A percentile compares a stretch with the other conserved stretches of the same genome.
phyloP scores from a whole-genome alignment of 2,329 filamentous ascomycete genomes.

The Pseudogymnoascus sp. region DNA sequence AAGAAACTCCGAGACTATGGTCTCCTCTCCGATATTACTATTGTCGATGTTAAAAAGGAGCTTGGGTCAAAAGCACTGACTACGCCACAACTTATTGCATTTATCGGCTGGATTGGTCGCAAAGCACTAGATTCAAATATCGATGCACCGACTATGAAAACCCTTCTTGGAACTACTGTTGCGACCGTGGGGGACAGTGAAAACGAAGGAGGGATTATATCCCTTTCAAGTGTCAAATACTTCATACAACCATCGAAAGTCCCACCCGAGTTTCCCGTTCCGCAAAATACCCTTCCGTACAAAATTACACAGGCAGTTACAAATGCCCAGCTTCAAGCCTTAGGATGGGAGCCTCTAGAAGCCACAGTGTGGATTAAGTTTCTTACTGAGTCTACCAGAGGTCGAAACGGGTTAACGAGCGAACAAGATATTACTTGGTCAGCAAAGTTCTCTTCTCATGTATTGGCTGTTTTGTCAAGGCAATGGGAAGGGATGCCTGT shows the following conservation, averaged over 20 bases:
- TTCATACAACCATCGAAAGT: constrained; percentile 74
- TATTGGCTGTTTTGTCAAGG: constrained; percentile 76
- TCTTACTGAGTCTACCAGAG: constrained; percentile 58
- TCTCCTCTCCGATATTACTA: constrained; percentile 77
- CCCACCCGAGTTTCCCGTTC: constrained; percentile 70
- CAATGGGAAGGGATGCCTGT: constrained; percentile 75
- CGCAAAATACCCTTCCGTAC: constrained; percentile 74
- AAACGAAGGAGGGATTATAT: constrained; percentile 61
- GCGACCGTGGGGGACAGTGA: constrained; percentile 54
- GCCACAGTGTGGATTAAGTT: constrained; percentile 79
- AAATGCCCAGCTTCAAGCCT: constrained; percentile 59
- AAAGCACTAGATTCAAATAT: constrained; percentile 66
- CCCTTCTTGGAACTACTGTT: constrained; percentile 72
- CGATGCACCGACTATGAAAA: constrained; percentile 56
- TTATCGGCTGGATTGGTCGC: constrained; percentile 73
- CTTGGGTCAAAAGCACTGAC: constrained; percentile 74
- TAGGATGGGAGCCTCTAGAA: constrained; percentile 81
- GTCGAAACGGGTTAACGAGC: constrained; percentile 45
- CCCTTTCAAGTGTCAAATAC: constrained; percentile 64
- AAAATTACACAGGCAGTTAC: constrained; percentile 67
- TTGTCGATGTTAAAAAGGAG: constrained; percentile 76
- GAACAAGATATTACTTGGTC: constrained; percentile 64
- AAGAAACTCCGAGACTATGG: constrained; percentile 74
- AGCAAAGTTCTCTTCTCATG: constrained; percentile 64
- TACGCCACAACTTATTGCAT: constrained; percentile 68